Evolutionary conservation across 129 eudicot species (phyloP), one percentile per base, ranked within the genome.

Genomic region (Centella asiatica): DNA sequence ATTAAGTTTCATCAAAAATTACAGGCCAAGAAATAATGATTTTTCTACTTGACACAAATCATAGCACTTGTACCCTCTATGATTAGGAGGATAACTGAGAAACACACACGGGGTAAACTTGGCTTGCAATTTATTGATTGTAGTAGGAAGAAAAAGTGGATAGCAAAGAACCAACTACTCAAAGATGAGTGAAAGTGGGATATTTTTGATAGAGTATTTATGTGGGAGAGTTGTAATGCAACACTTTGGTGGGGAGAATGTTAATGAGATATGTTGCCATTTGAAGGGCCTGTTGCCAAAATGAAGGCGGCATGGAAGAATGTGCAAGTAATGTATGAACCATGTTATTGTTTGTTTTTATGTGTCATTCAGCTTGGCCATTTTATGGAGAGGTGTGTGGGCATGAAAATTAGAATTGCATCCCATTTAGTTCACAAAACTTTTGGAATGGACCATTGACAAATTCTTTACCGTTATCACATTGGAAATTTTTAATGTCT

Each of bases 151-250:
- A 14, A 68, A 26, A 23, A 27, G 37, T n/a, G 75, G 75, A 18
- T 22, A 69, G 37, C 75, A 69, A 5, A 68, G 23, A 74, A 64
- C 74, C 57, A 67, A 74, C 62, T 6, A 62, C 66, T 33, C 62
- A 61, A 14, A 74, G 64, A 39, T 67, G 74, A 44, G 29, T 4
- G 37, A 59, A 74, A n/a, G 65, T 0, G 2, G 44, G 63, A 33
- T 7, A 0, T 24, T 29, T 26, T 8, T 29, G 39, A 57, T 57
- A 26, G 2, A 57, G 40, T 14, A 26, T 14, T 14, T 26, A 8
- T 27, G 23, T 13, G 33, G 63, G 63, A 57, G 63, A 25, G 0
- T 14, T 29, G 23, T 25, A 29, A 6, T 11, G 0, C 4, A 57
- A 13, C 11, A 27, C 17, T 25, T 57, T 57, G 4, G 19, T 57